These are phyloP conservation scores for Kandelia obovata DNA, from an alignment of 345 rosid species.

Conservation along the genomic window DNA sequence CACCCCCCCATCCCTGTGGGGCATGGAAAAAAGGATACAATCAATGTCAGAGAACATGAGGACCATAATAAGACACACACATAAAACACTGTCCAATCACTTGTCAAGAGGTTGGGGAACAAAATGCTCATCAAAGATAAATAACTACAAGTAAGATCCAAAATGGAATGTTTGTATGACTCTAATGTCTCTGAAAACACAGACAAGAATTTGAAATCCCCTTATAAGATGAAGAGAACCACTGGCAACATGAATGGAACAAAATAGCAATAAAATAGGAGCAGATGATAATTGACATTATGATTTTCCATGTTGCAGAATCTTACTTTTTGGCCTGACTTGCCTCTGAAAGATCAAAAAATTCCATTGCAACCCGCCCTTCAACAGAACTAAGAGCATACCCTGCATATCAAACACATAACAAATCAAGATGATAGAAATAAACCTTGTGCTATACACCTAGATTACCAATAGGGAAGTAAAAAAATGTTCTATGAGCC, in stretches of 20 bases:
- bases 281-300: not conserved
- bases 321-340: constrained; percentile 92
- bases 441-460: no score
- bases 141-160: not conserved
- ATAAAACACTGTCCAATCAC: not conserved
- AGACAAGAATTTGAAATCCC: not conserved
- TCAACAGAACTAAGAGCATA: constrained; percentile 97
- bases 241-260: not conserved
- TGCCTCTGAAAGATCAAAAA: constrained; percentile 86
- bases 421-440: constrained; percentile 10
- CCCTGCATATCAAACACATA: constrained; percentile 50
- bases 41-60: not conserved
- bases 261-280: not conserved
- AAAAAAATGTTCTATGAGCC: no score
- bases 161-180: not conserved
- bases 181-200: not conserved
- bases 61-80: not conserved
- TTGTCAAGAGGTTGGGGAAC: no score
- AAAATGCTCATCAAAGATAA: no score
- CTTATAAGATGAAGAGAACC: not conserved
- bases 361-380: constrained; percentile 98
- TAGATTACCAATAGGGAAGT: no score
- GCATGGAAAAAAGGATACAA: not conserved
- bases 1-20: not conserved
- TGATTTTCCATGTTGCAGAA: not conserved